Evolutionary conservation across 2,329 filamentous ascomycete species (phyloP), one percentile per base, ranked within the genome.

Genomic region (Lachnellula suecica): DNA sequence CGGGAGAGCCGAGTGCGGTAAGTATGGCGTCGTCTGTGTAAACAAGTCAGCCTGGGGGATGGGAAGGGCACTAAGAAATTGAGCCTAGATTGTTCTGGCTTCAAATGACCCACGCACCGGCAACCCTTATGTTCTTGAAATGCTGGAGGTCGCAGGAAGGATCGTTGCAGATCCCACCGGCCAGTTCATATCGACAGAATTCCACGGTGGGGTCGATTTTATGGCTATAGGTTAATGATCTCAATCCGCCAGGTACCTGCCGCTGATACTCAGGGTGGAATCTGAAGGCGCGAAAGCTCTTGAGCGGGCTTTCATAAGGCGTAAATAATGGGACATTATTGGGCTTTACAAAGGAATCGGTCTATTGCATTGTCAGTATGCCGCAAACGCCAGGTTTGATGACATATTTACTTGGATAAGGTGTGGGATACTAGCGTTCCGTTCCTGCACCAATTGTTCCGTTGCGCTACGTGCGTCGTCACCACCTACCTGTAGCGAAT

Each of bases 201-300:
- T 82, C 81, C 62, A 81, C 85, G 55, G 83, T 78, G 22, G 85
- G 78, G 68, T 97, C 85, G 71, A 99, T 96, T 62, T 85, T 87
- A 71, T 96, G 89, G 73, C 90, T 97, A 74, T 93, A 97, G 40
- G 92, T 97, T 75, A 95, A 79, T 59, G 94, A 97, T 67, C 88
- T 86, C 66, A 91, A 87, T 40, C 93, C 93, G 57, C 86, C 87
- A 51, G 82, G 69, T 52, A 96, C 84, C 51, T 82, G 75, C 45
- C 87, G 71, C 59, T 78, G 75, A 72, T 85, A 97, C 47, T 82
- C 77, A 27, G 90, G 89, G 67, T 97, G 92, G 68, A 93, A 97
- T 62, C 93, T 90, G 72, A 89, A 99, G 34, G 89, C 87, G 69
- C 85, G 90, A 71, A 97, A 97, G 62, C 82, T 81, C 61, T 82